Conservation (phyloP, 345 rosid species). For the Kernera saxatilis region DNA sequence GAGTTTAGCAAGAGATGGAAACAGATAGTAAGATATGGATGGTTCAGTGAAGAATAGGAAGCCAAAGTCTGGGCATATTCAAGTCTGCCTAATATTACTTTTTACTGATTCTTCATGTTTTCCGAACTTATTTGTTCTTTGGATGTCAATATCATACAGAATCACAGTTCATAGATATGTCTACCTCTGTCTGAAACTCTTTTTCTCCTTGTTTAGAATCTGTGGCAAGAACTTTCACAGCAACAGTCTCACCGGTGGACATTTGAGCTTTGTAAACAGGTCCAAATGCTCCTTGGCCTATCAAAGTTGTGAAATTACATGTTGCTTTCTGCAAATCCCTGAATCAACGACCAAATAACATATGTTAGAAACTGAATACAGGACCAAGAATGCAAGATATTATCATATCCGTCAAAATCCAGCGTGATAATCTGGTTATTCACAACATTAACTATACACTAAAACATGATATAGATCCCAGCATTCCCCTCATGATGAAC, state of each 20-base stretch:
- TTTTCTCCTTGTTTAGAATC: constrained; percentile 98
- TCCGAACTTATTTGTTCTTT: too few relatives aligned
- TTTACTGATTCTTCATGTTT: neutral
- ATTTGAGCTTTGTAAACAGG: constrained; percentile 97
- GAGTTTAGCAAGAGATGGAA: neutral
- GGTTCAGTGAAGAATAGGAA: neutral
- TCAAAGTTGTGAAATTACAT: constrained; percentile 72
- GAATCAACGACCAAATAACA: constrained; percentile 14
- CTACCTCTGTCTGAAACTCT: constrained; percentile 97
- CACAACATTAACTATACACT: neutral
- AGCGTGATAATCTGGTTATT: neutral
- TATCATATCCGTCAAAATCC: neutral
- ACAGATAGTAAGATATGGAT: neutral
- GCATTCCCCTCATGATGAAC: neutral
- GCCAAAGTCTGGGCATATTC: neutral
- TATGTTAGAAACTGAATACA: neutral
- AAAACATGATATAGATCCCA: neutral
- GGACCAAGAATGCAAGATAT: neutral
- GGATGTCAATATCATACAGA: neutral
- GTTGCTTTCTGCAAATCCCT: constrained; percentile 99
- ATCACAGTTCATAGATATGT: neutral
- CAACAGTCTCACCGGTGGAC: constrained; percentile 86
- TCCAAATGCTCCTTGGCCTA: constrained; percentile 99
- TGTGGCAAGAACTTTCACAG: constrained; percentile 92
- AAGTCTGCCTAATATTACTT: neutral